A percentile compares a stretch with the other conserved stretches of the same genome.
phyloP scores from a whole-genome alignment of 2,329 filamentous ascomycete species.

The Aurifilum marmelostoma region DNA sequence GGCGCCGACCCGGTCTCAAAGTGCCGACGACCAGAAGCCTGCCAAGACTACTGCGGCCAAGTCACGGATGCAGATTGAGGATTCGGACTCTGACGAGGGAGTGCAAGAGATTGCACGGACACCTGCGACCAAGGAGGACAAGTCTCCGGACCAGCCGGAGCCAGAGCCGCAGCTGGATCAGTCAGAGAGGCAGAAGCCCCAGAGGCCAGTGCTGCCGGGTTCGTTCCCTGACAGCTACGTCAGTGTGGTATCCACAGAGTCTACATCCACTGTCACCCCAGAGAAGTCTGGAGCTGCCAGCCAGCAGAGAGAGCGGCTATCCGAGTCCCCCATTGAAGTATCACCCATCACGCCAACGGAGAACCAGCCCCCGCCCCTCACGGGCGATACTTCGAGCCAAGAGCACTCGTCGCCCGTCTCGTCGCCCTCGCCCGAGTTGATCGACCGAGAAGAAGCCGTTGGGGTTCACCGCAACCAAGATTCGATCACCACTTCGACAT shows the following conservation, averaged over 20 bases:
- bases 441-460: conserved; percentile 51
- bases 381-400: conserved; percentile 72
- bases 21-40: conserved; percentile 50
- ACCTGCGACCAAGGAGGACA: conserved; percentile 28
- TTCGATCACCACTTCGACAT: conserved; percentile 57
- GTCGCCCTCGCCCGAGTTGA: conserved; percentile 66
- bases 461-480: conserved; percentile 48
- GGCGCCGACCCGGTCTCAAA: conserved; percentile 43
- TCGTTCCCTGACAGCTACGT: conserved; percentile 48
- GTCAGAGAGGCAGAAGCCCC: conserved; percentile 37
- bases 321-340: conserved; percentile 71
- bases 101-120: conserved; percentile 43
- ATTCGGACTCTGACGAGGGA: conserved; percentile 65
- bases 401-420: conserved; percentile 64
- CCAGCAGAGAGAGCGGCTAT: conserved; percentile 51
- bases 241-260: conserved; percentile 37
- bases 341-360: conserved; percentile 53
- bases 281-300: conserved; percentile 39
- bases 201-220: conserved; percentile 43
- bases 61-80: conserved; percentile 68
- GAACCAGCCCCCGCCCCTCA: conserved; percentile 65
- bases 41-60: conserved; percentile 59
- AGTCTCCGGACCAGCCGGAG: conserved; percentile 10
- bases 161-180: conserved; percentile 30
- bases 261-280: conserved; percentile 34